These are phyloP conservation scores for Cucurbita ficifolia DNA, from an alignment of 306 rosid genomes.

Conservation along the genomic window DNA sequence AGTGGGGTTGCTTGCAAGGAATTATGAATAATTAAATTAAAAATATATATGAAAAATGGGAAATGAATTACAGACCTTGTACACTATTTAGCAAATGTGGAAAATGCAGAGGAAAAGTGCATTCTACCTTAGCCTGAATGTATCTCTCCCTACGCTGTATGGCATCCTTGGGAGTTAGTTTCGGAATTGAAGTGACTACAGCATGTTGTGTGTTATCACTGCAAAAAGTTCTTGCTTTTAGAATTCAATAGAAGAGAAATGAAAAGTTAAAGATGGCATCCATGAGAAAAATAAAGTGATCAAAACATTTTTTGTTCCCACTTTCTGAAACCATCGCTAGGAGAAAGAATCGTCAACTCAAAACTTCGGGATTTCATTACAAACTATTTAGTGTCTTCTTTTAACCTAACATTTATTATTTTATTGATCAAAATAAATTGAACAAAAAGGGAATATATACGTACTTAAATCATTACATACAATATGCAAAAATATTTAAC, in stretches of 20 bases:
- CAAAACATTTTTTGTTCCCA: not conserved
- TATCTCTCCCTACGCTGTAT: conserved; percentile 59
- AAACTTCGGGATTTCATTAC: not conserved
- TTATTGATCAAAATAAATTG: not conserved
- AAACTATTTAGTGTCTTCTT: not conserved
- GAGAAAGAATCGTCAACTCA: not conserved
- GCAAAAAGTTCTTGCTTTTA: conserved; percentile 14
- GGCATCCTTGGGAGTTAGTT: conserved; percentile 54
- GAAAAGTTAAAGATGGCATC: not conserved
- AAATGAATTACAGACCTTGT: not conserved
- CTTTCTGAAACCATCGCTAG: not conserved
- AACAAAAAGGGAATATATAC: not conserved
- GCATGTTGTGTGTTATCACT: conserved; percentile 34
- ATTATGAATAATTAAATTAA: not conserved
- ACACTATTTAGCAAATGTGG: not conserved
- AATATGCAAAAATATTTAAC: not conserved
- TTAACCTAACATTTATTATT: not conserved
- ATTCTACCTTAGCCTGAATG: conserved; percentile 77
- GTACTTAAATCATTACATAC: not conserved
- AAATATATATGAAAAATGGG: not conserved
- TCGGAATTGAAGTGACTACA: conserved; percentile 17
- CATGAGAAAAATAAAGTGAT: not conserved
- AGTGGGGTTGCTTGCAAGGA: not conserved
- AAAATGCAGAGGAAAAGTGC: conserved; percentile 3
- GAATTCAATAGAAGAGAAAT: not conserved